phyloP scores from a whole-genome alignment of 1,139 yeast species.

The Debaryomyces subglobosus region DNA sequence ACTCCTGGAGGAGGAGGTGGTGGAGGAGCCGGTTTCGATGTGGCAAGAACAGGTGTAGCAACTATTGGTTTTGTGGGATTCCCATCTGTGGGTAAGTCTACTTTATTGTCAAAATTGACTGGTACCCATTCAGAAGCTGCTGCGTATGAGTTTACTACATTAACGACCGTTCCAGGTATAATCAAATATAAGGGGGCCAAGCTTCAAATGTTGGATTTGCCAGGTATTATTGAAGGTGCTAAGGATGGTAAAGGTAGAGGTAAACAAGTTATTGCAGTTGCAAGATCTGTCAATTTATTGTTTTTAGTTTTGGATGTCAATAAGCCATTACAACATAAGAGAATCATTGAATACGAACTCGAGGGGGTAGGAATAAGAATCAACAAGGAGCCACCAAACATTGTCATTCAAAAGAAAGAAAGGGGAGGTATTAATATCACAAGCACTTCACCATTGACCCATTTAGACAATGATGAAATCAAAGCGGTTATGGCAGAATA shows the following conservation, averaged over 20 bases:
- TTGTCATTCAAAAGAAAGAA: constrained; percentile 87
- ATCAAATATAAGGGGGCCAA: constrained; percentile 96
- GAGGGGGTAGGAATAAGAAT: constrained; percentile 97
- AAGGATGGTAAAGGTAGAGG: constrained; percentile 99
- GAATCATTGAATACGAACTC: constrained; percentile 88
- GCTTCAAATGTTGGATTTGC: constrained; percentile 96
- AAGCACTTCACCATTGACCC: constrained; percentile 89
- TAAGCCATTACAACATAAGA: constrained; percentile 92
- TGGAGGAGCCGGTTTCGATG: constrained; percentile 92
- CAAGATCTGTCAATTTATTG: constrained; percentile 90
- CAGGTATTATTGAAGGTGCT: constrained; percentile 99
- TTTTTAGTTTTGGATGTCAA: constrained; percentile 94
- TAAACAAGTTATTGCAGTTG: constrained; percentile 97
- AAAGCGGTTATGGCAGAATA: constrained; percentile 96
- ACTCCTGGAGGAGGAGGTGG: constrained; percentile 82
- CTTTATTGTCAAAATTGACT: constrained; percentile 81
- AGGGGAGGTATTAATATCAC: constrained; percentile 95
- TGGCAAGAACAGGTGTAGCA: constrained; percentile 96
- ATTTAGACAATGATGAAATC: constrained; percentile 88
- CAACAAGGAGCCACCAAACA: constrained; percentile 91
- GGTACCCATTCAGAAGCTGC: constrained; percentile 98
- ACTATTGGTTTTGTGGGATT: constrained; percentile 97
- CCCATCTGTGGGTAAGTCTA: constrained; percentile 97
- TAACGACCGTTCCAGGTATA: constrained; percentile 97
- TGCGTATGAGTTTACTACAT: constrained; percentile 94